phyloP scores from a whole-genome alignment of 73 alveolate genomes.

The Tetrahymena borealis region DNA sequence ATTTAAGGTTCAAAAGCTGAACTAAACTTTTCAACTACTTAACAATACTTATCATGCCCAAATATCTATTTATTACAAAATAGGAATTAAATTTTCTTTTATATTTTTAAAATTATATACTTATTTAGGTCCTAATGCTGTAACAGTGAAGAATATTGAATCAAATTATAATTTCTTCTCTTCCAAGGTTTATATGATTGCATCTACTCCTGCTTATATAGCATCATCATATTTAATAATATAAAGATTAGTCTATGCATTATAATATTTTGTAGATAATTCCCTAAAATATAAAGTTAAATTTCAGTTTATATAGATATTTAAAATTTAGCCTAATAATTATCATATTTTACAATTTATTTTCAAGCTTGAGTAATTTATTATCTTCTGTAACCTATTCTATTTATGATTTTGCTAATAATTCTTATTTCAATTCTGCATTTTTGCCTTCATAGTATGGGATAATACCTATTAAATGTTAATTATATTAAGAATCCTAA shows the following conservation, averaged over 20 bases:
- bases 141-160: background rate
- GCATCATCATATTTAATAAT: background rate
- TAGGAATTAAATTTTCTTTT: background rate
- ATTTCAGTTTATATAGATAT: too few relatives aligned
- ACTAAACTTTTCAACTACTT: background rate
- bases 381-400: background rate
- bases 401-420: background rate
- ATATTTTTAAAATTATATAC: background rate
- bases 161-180: background rate
- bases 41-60: background rate
- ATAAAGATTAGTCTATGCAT: background rate
- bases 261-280: background rate
- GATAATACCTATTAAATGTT: background rate
- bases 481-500: too few relatives aligned
- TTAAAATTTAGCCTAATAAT: background rate
- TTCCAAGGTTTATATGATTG: background rate
- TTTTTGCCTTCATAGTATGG: background rate
- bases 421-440: background rate
- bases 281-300: background rate
- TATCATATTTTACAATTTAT: background rate
- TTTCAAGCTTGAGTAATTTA: background rate
- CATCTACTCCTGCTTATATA: background rate
- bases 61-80: background rate
- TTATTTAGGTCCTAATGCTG: background rate
- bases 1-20: background rate